phyloP scores from a whole-genome alignment of 768 basidiomycete species.

The Trametes cingulata region DNA sequence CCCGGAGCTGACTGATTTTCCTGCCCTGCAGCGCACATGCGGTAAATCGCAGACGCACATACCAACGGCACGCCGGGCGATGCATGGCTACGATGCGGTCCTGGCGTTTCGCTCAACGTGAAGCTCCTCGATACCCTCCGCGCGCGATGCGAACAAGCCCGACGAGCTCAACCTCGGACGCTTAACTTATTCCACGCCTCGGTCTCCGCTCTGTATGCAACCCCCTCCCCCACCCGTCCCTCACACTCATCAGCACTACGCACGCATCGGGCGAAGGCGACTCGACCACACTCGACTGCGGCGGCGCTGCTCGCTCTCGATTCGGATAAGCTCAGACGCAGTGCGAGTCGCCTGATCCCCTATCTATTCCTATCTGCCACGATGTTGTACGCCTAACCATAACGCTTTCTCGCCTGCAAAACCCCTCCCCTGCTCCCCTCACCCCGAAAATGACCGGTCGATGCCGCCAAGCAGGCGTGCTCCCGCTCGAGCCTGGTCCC shows the following conservation, averaged over 20 bases:
- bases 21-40: slow-evolving; percentile 16
- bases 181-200: slow-evolving; percentile 11
- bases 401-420: background rate
- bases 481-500: background rate
- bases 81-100: background rate
- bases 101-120: background rate
- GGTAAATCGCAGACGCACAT: background rate
- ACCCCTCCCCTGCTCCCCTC: background rate
- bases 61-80: background rate
- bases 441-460: slow-evolving; percentile 9
- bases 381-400: slow-evolving; percentile 13
- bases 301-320: background rate
- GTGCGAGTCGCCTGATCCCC: background rate
- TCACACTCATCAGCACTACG: background rate
- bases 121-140: background rate
- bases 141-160: background rate
- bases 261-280: background rate
- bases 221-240: background rate
- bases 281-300: background rate
- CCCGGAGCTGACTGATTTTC: slow-evolving; percentile 4
- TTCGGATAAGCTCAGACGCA: background rate
- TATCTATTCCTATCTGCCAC: slow-evolving; percentile 27
- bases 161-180: slow-evolving; percentile 4
- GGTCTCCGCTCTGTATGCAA: background rate
- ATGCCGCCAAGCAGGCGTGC: background rate